Base-by-base conservation (phyloP, 257 asterid species). In the Solanum medicagineum region DNA sequence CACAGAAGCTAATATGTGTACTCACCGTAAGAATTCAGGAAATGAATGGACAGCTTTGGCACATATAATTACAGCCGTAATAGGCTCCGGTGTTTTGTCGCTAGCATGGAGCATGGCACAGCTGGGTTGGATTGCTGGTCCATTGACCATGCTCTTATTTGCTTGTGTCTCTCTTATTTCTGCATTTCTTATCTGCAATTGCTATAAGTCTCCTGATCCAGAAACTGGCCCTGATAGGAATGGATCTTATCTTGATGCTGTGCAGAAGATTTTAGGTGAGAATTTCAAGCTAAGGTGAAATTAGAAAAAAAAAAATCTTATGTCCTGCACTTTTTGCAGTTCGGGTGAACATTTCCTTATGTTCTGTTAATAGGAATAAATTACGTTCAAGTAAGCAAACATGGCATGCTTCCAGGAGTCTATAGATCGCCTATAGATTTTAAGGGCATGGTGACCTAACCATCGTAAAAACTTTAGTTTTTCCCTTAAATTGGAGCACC, bases 51-150 rank as follows among this genome's bases (percentile, higher is more conserved):
- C 97, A 36, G 96, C 97, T 42, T 86, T 91, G 87, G 96, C 97
- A n/a, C 98, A 92, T 86, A 89, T 92, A 65, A 91, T 94, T 45
- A 94, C 97, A 10, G 97, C 93, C 16, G 95, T 89, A 14, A 92
- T 94, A 20, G 97, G 98, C 17, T 92, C 98, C 3, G 98, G 98
- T 22, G 96, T 94, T 59, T 87, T 94, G 15, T 90, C 98, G 10
- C 86, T 93, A 29, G 94, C 93, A 51, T 94, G 98, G 98, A 91
- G 95, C 88, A 86, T 91, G 90, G 87, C 98, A 1, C 93, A 88
- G 85, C 85, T 94, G 51, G 98, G 98, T 17, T 94, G 98, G 98
- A 80, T 93, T 80, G 97, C 95, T 10, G 96, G 93, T 87, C 98
- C 97, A n/a, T 4, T 89, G 7, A 40, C 88, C 14, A 89, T 94